Evolutionary conservation across 2,329 filamentous ascomycete species (phyloP), one percentile per base, ranked within the genome.

Genomic region (Diplocarpon mali): DNA sequence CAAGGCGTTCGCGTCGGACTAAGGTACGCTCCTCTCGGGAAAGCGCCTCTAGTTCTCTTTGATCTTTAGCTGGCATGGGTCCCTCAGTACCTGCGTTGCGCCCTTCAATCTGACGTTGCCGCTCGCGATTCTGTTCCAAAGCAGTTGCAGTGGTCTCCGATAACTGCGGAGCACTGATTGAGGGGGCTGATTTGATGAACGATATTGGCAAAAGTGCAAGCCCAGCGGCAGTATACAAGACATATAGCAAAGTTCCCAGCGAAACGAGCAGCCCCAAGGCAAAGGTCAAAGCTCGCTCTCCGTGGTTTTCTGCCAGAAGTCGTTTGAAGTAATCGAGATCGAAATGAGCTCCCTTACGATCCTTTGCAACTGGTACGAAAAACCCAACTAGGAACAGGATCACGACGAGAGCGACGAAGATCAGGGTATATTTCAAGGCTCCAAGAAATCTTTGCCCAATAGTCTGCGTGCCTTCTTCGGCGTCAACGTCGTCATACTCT

Each of bases 251-350:
- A 0, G 87, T 89, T 3, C 92, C 92, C 27, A 95, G 68, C 0
- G 85, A 88, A 43, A 94, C 83, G 35, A 98, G 72, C n/a, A 95
- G 70, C 0, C 92, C 92, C 16, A 95, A 70, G 2, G 80, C 80
- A 66, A 98, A 98, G 0, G 87, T 90, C 42, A 98, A 69, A 0
- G 90, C 88, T 61, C 92, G 86, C 65, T 96, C 90, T 48, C 88
- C 89, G 63, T 89, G 85, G 61, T 94, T 95, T 62, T 88, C 83
- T 1, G 83, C 71, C 38, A 96, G 69, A 10, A 96, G 70, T 44
- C 78, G 77, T 67, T 85, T 90, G 76, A 95, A 95, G 65, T 88
- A 96, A 65, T 95, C 90, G 46, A 95, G 70, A 57, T 95, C 86
- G 57, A 83, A 73, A 60, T 87, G 78, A 32, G 73, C 73, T 40